A percentile compares a stretch with the other conserved stretches of the same genome.
These are phyloP conservation scores for Cryptosporidium ubiquitum DNA, from an alignment of 169 alveolate genomes.

Conservation along the genomic window DNA sequence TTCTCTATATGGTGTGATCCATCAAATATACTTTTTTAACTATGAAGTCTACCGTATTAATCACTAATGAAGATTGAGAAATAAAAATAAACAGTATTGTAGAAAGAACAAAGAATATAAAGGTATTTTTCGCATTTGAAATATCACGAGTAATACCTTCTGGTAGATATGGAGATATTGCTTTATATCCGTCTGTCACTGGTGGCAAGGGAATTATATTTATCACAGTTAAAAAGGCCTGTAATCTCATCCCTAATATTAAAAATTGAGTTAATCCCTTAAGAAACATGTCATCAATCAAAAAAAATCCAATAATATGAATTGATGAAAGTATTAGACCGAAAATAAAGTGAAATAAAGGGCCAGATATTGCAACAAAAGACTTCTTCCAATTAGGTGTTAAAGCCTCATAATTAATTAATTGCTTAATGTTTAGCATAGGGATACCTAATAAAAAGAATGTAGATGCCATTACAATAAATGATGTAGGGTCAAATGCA, in stretches of 20 bases:
- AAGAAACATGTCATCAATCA: background rate
- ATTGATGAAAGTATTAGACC: background rate
- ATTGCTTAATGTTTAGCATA: constrained; percentile 8
- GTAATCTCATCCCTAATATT: background rate
- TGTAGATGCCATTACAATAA: background rate
- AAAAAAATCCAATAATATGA: background rate
- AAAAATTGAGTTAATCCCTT: background rate
- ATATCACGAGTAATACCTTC: background rate
- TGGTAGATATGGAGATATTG: constrained; percentile 2
- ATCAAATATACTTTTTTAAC: background rate
- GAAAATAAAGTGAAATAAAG: background rate
- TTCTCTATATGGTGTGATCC: background rate
- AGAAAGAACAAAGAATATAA: constrained; percentile 9
- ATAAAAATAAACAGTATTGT: background rate
- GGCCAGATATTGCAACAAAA: constrained; percentile 5
- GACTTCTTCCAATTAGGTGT: background rate
- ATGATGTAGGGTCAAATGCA: background rate
- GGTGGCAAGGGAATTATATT: constrained; percentile 22
- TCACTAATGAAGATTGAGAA: constrained; percentile 5
- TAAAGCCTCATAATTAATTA: constrained; percentile 7
- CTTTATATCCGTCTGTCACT: background rate
- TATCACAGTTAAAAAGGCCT: background rate
- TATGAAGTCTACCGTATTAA: background rate
- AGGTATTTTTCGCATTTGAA: background rate
- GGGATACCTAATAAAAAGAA: background rate